Conservation (phyloP, 1,284 basidiomycete species). For the Boletus mariae region DNA sequence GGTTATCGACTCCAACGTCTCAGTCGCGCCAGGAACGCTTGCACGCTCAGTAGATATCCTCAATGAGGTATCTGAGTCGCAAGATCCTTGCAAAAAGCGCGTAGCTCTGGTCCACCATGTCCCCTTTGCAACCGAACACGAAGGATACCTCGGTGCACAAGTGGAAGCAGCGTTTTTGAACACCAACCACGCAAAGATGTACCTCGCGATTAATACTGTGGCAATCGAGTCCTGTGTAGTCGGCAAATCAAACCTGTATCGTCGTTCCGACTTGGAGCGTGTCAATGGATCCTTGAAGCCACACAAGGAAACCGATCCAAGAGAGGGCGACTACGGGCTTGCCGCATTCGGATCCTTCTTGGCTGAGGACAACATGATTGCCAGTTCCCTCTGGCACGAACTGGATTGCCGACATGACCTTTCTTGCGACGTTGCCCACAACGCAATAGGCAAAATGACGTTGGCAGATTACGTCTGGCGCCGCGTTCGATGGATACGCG, state of each 20-base stretch:
- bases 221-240: conserved; percentile 94
- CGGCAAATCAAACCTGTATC: conserved; percentile 95
- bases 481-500: conserved; percentile 90
- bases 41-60: conserved; percentile 83
- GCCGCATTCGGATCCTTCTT: conserved; percentile 81
- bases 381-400: conserved; percentile 85
- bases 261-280: conserved; percentile 80
- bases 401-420: conserved; percentile 81
- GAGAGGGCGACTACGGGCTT: conserved; percentile 50
- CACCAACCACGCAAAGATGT: conserved; percentile 99
- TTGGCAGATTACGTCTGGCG: conserved; percentile 80
- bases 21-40: conserved; percentile 76
- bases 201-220: conserved; percentile 88
- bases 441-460: conserved; percentile 84
- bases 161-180: conserved; percentile 95
- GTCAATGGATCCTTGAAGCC: conserved; percentile 61
- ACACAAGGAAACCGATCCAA: conserved; percentile 27
- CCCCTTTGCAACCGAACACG: conserved; percentile 80
- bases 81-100: conserved; percentile 33
- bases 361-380: conserved; percentile 97
- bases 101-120: conserved; percentile 95
- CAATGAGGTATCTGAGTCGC: conserved; percentile 31
- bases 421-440: conserved; percentile 83
- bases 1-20: conserved; percentile 95
- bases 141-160: conserved; percentile 68